phyloP scores from a whole-genome alignment of 352 stramenopile genomes.

The Pythium dissimile region DNA sequence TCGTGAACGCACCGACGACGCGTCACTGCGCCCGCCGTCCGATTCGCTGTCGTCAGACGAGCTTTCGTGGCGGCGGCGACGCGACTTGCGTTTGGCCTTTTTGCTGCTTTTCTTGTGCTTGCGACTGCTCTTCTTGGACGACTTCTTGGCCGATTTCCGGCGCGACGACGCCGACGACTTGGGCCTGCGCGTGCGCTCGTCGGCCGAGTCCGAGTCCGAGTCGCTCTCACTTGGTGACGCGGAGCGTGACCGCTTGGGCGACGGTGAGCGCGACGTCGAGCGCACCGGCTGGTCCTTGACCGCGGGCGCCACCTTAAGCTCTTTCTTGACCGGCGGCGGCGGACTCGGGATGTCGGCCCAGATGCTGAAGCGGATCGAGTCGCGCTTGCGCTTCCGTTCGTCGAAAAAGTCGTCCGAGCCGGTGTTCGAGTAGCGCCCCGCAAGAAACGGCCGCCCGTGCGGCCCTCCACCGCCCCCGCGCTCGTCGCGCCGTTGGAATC shows the following conservation, averaged over 20 bases:
- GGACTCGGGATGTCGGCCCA: conserved; percentile 74
- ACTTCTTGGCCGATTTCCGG: conserved; percentile 32
- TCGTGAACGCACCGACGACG: conserved; percentile 1
- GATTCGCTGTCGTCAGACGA: conserved; percentile 19
- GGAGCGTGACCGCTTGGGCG: conserved; percentile 11
- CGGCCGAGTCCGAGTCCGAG: conserved; percentile 12
- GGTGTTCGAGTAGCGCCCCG: too few species aligned
- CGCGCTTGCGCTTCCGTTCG: conserved; percentile 60
- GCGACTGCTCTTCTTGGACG: conserved; percentile 27
- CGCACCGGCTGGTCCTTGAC: conserved; percentile 23
- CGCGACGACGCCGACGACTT: conserved; percentile 38
- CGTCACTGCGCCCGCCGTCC: conserved; percentile 9
- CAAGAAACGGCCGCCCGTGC: conserved; percentile 9
- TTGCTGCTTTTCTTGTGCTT: conserved; percentile 21
- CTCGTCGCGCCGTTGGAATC: conserved; percentile 10
- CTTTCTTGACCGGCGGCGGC: conserved; percentile 38
- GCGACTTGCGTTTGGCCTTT: conserved; percentile 24
- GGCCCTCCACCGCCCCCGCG: not conserved
- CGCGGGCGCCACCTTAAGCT: conserved; percentile 47
- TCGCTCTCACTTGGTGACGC: conserved; percentile 29
- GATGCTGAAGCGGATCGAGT: conserved; percentile 62
- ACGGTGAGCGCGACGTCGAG: conserved; percentile 30
- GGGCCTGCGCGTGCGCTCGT: conserved; percentile 14
- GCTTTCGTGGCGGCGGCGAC: conserved; percentile 4
- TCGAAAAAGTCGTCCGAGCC: conserved; percentile 71